Conservation (phyloP, 495 filamentous ascomycete genomes). For the Penicillium coffeae region DNA sequence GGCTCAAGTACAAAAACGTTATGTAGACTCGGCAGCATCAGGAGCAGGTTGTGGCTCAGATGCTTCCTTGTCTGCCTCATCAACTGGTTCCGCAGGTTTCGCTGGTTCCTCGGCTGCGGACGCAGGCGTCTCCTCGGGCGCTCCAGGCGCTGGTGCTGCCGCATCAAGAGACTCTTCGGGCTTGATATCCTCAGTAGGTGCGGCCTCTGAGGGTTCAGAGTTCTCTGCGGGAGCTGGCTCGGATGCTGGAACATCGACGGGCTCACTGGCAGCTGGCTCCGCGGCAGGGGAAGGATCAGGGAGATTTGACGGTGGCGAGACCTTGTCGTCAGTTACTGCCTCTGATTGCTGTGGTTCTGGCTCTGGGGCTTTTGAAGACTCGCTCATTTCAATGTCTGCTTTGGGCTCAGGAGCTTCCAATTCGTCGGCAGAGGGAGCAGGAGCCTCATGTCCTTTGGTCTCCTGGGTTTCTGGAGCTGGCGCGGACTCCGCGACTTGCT, state of each 20-base stretch:
- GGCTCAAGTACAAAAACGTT: background rate
- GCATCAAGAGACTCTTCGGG: background rate
- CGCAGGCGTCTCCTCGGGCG: background rate
- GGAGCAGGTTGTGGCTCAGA: background rate
- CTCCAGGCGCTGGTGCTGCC: background rate
- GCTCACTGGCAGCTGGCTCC: background rate
- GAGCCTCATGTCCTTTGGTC: background rate
- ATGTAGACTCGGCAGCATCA: slow-evolving; percentile 2
- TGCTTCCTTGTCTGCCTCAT: background rate
- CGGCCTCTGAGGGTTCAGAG: background rate
- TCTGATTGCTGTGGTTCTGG: background rate
- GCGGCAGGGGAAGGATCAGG: background rate
- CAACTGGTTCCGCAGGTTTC: background rate
- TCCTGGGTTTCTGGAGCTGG: background rate
- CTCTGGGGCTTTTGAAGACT: too few species aligned
- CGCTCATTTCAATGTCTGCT: slow-evolving; percentile 11
- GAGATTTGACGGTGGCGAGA: background rate
- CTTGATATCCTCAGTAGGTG: background rate
- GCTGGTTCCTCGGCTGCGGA: background rate
- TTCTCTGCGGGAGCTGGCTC: background rate
- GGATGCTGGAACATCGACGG: background rate
- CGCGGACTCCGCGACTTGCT: background rate
- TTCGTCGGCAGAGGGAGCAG: background rate
- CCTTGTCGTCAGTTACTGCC: background rate
- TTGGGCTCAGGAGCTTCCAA: background rate